phyloP scores from a whole-genome alignment of 148 eudicot species.

The Simmondsia chinensis region DNA sequence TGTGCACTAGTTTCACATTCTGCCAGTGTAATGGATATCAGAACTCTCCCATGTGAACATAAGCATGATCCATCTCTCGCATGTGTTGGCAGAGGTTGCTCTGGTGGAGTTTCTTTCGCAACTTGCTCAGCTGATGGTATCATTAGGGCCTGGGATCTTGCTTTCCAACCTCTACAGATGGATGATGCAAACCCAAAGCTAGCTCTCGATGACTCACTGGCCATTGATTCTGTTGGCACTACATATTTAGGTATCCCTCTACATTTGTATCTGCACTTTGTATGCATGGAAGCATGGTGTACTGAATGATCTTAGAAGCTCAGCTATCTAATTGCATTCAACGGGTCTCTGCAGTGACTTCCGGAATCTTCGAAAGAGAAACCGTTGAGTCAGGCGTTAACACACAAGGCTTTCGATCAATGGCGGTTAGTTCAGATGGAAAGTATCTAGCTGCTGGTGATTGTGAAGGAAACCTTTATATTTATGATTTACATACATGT shows the following conservation, averaged over 20 bases:
- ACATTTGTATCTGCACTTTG: too few species aligned
- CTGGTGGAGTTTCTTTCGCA: conserved; percentile 55
- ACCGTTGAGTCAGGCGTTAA: conserved; percentile 21
- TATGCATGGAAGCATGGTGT: too few species aligned
- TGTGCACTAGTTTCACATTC: conserved; percentile 48
- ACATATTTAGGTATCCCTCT: conserved; percentile 32
- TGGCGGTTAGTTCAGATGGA: conserved; percentile 57
- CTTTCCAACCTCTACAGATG: conserved; percentile 14
- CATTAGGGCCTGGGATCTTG: conserved; percentile 50
- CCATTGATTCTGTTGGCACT: conserved; percentile 11
- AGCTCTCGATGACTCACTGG: background rate
- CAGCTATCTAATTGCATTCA: background rate
- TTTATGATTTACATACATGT: conserved; percentile 29
- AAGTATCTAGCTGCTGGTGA: conserved; percentile 51
- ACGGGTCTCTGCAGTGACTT: conserved; percentile 27
- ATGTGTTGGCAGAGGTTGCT: conserved; percentile 48
- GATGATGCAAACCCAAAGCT: conserved; percentile 3
- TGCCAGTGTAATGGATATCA: conserved; percentile 48
- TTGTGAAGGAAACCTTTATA: conserved; percentile 39
- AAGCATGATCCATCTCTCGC: conserved; percentile 41
- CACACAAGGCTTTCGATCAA: conserved; percentile 33
- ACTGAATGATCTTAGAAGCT: background rate
- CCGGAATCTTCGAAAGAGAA: conserved; percentile 45
- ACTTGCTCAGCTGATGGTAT: conserved; percentile 58
- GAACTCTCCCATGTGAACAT: conserved; percentile 37